Base-by-base conservation (phyloP, 805 yeast genomes). In the Metschnikowia arizonensis region DNA sequence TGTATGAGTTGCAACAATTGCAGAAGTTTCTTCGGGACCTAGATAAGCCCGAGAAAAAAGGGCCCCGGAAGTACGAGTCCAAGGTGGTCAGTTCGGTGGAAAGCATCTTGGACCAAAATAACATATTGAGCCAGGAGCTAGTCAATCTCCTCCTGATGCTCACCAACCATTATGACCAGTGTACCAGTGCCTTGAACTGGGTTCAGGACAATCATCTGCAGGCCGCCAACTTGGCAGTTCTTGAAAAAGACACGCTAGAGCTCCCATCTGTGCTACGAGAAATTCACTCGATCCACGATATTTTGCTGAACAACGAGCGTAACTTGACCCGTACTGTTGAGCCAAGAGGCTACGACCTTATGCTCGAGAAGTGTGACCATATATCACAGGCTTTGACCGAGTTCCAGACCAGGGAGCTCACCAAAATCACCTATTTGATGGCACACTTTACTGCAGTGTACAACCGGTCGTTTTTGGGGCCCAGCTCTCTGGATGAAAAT, bases 91-190 rank as follows among this genome's bases (percentile, higher is more conserved):
- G 17, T 11, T 17, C 42, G 7, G 34, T 39, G 14, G 34, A 25
- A n/a, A 11, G 26, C 8, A 30, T 52, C 6, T 38, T 53, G 15
- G 28, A 32, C 28, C 78, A 76, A 43, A 79, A 77, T 49, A 55
- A 64, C 12, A 66, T 70, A 1, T 57, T 80, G 40, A 95, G 88
- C 44, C 72, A 74, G 47, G 93, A 85, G 43, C 72, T 88, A 63
- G 95, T 87, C 0, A 73, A 76, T 2, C 68, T 84, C 14, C 66
- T 90, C 28, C 82, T 80, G 45, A 79, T 89, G 56, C 67, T 89
- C 38, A 83, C 96, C 9, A 79, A 78, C 44, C 96, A 89, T 64
- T 88, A 82, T 56, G 97, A 89, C 61, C 88, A 86, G 58, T 85
- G 95, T 53, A 54, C 66, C 10, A 65, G 76, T 49, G 85, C 79